Conservation (phyloP, 2,329 filamentous ascomycete genomes). For the Paecilomyces formosus region DNA sequence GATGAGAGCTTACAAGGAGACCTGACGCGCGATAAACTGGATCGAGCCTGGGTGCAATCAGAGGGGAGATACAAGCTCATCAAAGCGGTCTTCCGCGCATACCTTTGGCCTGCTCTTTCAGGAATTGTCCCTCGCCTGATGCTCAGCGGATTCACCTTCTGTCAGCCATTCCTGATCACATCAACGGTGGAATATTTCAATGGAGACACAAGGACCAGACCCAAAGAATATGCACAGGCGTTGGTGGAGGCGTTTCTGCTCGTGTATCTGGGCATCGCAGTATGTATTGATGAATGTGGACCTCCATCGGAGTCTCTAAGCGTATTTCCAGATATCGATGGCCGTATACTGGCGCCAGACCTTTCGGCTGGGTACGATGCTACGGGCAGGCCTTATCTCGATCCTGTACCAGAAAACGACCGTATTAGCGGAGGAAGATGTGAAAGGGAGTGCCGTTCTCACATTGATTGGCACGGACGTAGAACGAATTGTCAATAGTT, state of each 20-base stretch:
- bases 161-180: constrained; percentile 12
- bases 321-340: too few species aligned
- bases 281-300: constrained; percentile 2
- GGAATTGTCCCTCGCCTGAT: constrained; percentile 9
- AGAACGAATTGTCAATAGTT: constrained; percentile 13
- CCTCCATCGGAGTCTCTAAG: too few species aligned
- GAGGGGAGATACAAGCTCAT: too few species aligned
- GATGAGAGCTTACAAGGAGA: too few species aligned
- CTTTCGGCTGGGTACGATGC: constrained; percentile 16
- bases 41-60: too few species aligned
- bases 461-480: constrained; percentile 40
- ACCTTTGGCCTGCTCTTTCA: too few species aligned
- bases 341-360: constrained; percentile 13
- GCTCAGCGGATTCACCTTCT: constrained; percentile 11
- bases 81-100: too few species aligned
- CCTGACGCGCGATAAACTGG: too few species aligned
- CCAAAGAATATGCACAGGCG: too few species aligned
- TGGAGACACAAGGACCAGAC: constrained; percentile 11
- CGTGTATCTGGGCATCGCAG: constrained; percentile 18
- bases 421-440: constrained; percentile 15
- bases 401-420: constrained; percentile 40
- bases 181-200: constrained; percentile 14
- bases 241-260: too few species aligned
- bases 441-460: constrained; percentile 29
- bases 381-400: constrained; percentile 23